Percentiles rank a stretch among this genome's conserved stretches.
phyloP scores from a whole-genome alignment of 331 rosid species.

The Prunus yedoensis region DNA sequence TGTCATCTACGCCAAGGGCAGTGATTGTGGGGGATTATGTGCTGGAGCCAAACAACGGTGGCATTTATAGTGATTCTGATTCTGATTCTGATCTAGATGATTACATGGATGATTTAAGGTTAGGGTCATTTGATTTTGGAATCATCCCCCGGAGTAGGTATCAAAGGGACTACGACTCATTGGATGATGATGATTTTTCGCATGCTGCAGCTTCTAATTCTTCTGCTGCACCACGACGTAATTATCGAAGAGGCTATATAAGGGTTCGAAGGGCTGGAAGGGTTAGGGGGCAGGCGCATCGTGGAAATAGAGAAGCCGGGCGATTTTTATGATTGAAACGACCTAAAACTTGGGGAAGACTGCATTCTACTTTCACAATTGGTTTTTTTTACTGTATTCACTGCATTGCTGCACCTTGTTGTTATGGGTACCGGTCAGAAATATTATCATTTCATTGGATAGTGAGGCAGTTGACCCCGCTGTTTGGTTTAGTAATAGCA shows the following conservation, averaged over 20 bases:
- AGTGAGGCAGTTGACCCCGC: slow-evolving; percentile 23
- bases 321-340: slow-evolving; percentile 21
- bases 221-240: slow-evolving; percentile 53
- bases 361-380: slow-evolving; percentile 26
- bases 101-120: slow-evolving; percentile 48
- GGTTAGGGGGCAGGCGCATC: slow-evolving; percentile 23
- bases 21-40: slow-evolving; percentile 92
- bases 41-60: slow-evolving; percentile 67
- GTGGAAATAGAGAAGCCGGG: slow-evolving; percentile 49
- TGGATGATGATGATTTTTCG: slow-evolving; percentile 39
- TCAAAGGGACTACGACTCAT: slow-evolving; percentile 36
- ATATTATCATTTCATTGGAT: slow-evolving; percentile 28
- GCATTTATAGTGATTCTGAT: slow-evolving; percentile 57
- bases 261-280: slow-evolving; percentile 54
- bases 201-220: slow-evolving; percentile 41
- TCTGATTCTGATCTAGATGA: slow-evolving; percentile 68
- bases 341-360: slow-evolving; percentile 26
- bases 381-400: background rate
- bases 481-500: slow-evolving; percentile 16
- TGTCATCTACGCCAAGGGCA: slow-evolving; percentile 87
- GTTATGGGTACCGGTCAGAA: slow-evolving; percentile 11
- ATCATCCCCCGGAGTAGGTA: slow-evolving; percentile 48
- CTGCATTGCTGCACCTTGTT: slow-evolving; percentile 15
- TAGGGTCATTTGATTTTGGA: slow-evolving; percentile 53
- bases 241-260: slow-evolving; percentile 47